phyloP scores from a whole-genome alignment of 768 basidiomycete species.

The Leccinellum luteum region DNA sequence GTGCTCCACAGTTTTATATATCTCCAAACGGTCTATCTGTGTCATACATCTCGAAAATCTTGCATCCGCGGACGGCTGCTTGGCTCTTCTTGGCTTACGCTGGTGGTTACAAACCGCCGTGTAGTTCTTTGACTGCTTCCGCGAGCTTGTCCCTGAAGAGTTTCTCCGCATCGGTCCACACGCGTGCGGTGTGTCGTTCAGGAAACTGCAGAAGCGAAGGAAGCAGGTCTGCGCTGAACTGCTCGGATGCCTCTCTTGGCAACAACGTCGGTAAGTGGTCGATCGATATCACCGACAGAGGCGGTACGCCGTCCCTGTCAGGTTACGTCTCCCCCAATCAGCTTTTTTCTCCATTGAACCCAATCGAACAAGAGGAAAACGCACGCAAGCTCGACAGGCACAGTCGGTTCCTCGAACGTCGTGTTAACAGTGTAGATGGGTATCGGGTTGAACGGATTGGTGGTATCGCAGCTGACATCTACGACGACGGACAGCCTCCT shows the following conservation, averaged over 20 bases:
- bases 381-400: constrained; percentile 78
- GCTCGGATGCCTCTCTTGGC: constrained; percentile 95
- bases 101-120: constrained; percentile 2
- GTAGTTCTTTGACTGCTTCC: constrained; percentile 39
- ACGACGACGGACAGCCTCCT: constrained; percentile 81
- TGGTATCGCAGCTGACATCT: constrained; percentile 98
- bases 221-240: constrained; percentile 85
- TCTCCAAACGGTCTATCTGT: background rate
- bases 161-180: constrained; percentile 87
- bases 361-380: constrained; percentile 25
- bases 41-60: background rate
- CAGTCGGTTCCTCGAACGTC: constrained; percentile 89
- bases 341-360: too few relatives aligned
- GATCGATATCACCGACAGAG: constrained; percentile 87
- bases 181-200: constrained; percentile 57
- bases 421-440: constrained; percentile 95
- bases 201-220: constrained; percentile 83
- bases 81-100: background rate
- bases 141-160: constrained; percentile 69
- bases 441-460: constrained; percentile 97
- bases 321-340: background rate
- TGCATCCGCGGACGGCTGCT: background rate
- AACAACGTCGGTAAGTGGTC: constrained; percentile 95
- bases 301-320: constrained; percentile 56
- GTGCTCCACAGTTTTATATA: background rate